Base-by-base conservation (phyloP, 169 alveolate genomes). In the Cryptosporidium parvum region DNA sequence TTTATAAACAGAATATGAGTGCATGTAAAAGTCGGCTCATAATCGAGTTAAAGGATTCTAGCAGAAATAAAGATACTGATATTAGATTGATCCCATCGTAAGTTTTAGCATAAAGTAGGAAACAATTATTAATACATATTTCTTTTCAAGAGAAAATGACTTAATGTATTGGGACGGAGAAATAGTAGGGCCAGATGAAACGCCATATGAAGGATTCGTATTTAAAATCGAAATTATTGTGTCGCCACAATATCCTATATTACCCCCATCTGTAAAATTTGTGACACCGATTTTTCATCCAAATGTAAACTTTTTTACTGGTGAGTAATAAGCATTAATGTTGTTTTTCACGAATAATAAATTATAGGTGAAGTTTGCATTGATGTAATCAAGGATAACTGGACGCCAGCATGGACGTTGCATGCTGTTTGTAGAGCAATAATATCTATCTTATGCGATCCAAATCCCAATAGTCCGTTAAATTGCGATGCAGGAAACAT, bases 381-480 rank as follows among this genome's bases (percentile, higher is more conserved):
- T 87, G 99, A 98, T 85, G 95, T 97, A 26, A 91, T 97, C 31
- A 96, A 96, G 91, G 93, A 97, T 62, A 95, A 97, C 89, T 98
- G 99, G 99, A 96, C 97, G 31, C 99, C 99, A 0, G 98, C 98
- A 62, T 98, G 99, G 99, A 97, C 97, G 37, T 84, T 98, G 75
- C 98, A 96, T 85, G 94, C 96, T 86, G 94, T 97, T 44, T 97
- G 99, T 70, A 92, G 97, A 23, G 99, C 99, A 26, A 93, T 98
- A 16, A 68, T 94, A 39, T 93, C 96, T 71, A 93, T 98, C 31
- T 93, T 98, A 68, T 93, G 94, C 51, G 95, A 95, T 39, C 99
- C 99, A 23, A 98, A 98, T 91, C 98, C 99, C 16, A 98, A 98
- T 52, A 96, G 98, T 72, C 99, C 99, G 8, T 92, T 98, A 85